These are phyloP conservation scores for Penicillium aurantiogriseum DNA, from an alignment of 2,329 filamentous ascomycete genomes.

Conservation along the genomic window DNA sequence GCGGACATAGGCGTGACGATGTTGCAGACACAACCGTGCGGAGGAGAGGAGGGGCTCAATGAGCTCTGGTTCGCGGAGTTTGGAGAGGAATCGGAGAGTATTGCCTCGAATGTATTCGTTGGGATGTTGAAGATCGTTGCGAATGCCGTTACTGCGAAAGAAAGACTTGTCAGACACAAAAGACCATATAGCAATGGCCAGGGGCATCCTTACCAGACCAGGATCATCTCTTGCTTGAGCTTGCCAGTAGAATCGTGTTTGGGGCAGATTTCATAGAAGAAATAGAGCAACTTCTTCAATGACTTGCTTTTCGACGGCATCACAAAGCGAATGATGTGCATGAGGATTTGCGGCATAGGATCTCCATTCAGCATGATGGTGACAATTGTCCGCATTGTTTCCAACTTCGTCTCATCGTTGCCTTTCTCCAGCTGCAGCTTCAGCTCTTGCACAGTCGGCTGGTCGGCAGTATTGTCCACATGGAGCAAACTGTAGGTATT, in stretches of 20 bases:
- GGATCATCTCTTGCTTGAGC: constrained; percentile 98
- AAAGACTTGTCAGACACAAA: constrained; percentile 17
- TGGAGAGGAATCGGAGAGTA: constrained; percentile 95
- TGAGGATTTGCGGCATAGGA: constrained; percentile 88
- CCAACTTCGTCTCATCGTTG: constrained; percentile 86
- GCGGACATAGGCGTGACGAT: constrained; percentile 94
- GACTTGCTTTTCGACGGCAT: constrained; percentile 98
- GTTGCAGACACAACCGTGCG: constrained; percentile 86
- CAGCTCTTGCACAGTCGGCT: constrained; percentile 85
- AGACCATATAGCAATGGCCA: neutral
- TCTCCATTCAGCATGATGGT: constrained; percentile 98
- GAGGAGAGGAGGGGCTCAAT: constrained; percentile 94
- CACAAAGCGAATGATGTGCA: constrained; percentile 99
- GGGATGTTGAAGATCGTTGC: constrained; percentile 93
- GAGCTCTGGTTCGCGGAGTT: constrained; percentile 90
- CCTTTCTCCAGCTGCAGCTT: constrained; percentile 92
- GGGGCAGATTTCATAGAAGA: constrained; percentile 98
- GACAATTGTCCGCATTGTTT: constrained; percentile 94
- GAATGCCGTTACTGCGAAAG: constrained; percentile 79
- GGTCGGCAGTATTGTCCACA: constrained; percentile 93
- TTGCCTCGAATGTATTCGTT: constrained; percentile 99
- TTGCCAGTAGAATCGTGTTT: constrained; percentile 91
- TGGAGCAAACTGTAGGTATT: constrained; percentile 95
- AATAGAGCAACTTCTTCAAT: constrained; percentile 96
- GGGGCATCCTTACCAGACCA: constrained; percentile 73